phyloP scores from a whole-genome alignment of 2,329 filamentous ascomycete genomes.

The Diplodia scrobiculata region DNA sequence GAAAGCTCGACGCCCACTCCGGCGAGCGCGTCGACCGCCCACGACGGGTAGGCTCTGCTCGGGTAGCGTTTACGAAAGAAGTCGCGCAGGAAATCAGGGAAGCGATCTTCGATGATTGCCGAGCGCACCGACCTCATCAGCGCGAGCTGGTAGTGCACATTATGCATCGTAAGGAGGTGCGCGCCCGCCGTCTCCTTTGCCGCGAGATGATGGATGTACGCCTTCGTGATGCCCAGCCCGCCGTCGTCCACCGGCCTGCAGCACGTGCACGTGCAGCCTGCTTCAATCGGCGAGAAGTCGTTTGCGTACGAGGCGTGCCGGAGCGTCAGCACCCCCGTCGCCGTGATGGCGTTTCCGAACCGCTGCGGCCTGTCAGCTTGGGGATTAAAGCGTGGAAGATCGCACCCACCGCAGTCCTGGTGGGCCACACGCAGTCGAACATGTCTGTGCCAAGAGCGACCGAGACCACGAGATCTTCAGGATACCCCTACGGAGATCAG shows the following conservation, averaged over 20 bases:
- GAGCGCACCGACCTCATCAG: constrained; percentile 76
- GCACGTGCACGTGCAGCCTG: constrained; percentile 76
- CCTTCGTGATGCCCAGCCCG: constrained; percentile 78
- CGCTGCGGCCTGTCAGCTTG: constrained; percentile 51
- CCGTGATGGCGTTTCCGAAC: constrained; percentile 92
- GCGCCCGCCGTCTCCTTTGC: constrained; percentile 95
- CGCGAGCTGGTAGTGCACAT: constrained; percentile 86
- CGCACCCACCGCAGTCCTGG: constrained; percentile 72
- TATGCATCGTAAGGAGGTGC: constrained; percentile 84
- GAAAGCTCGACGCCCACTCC: constrained; percentile 75
- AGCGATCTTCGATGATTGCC: constrained; percentile 78
- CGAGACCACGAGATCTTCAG: constrained; percentile 91
- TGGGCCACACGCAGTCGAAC: constrained; percentile 99
- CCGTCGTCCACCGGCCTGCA: constrained; percentile 69
- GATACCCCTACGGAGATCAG: constrained; percentile 61
- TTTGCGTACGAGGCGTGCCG: constrained; percentile 72
- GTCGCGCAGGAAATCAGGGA: constrained; percentile 71
- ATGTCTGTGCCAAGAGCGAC: constrained; percentile 95
- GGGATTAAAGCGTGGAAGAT: not conserved
- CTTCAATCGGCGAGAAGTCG: constrained; percentile 83
- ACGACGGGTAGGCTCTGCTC: constrained; percentile 71
- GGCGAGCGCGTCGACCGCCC: constrained; percentile 78
- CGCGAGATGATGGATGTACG: constrained; percentile 87
- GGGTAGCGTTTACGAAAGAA: constrained; percentile 79
- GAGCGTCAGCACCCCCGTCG: constrained; percentile 78